phyloP scores from a whole-genome alignment of 768 basidiomycete genomes.

The Pleurotus platypus region DNA sequence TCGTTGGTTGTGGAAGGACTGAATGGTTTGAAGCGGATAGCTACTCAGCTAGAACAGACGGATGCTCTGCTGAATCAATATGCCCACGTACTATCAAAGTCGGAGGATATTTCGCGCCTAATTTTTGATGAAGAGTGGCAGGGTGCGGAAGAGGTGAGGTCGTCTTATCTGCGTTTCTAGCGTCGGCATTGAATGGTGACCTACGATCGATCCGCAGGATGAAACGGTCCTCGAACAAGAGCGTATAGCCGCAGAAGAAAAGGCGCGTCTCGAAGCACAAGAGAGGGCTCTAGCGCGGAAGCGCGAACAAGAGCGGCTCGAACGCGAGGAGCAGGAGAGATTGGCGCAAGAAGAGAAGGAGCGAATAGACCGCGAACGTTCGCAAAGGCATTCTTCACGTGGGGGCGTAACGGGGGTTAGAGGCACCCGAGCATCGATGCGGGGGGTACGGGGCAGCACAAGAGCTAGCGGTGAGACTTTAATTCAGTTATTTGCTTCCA shows the following conservation, averaged over 20 bases:
- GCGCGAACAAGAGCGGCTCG: constrained; percentile 43
- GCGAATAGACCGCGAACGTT: constrained; percentile 41
- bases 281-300: constrained; percentile 34
- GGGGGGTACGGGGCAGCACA: constrained; percentile 36
- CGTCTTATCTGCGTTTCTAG: background rate
- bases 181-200: background rate
- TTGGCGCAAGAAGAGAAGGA: constrained; percentile 38
- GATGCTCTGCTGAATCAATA: constrained; percentile 76
- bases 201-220: constrained; percentile 41
- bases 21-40: constrained; percentile 47
- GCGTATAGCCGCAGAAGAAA: constrained; percentile 37
- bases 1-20: background rate
- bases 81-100: constrained; percentile 61
- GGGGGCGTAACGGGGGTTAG: constrained; percentile 70
- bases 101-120: constrained; percentile 63
- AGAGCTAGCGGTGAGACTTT: background rate
- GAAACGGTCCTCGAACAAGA: constrained; percentile 51
- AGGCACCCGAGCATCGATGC: constrained; percentile 65
- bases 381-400: constrained; percentile 27
- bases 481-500: background rate
- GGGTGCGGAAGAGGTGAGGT: constrained; percentile 67
- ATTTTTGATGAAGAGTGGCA: constrained; percentile 78
- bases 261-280: constrained; percentile 40
- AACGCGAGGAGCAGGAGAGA: constrained; percentile 47
- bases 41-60: constrained; percentile 65